Conservation (phyloP, 2,329 filamentous ascomycete genomes). For the Epichloe uncinata region DNA sequence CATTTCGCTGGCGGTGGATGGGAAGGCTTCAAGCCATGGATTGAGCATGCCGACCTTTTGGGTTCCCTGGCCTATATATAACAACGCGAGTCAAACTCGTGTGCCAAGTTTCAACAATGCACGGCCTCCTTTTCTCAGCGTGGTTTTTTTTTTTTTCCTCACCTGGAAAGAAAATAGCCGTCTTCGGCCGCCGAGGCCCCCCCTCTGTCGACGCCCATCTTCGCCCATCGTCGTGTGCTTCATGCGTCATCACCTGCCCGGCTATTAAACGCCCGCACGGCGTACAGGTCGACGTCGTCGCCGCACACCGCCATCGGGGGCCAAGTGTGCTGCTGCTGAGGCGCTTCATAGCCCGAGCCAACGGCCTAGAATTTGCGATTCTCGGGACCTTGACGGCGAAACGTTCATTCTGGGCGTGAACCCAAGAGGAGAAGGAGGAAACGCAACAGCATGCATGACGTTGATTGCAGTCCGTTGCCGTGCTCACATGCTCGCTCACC, state of each 20-base stretch:
- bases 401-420: constrained; percentile 6
- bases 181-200: constrained; percentile 28
- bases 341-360: constrained; percentile 18
- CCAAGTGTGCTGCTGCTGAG: constrained; percentile 17
- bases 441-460: background rate
- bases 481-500: too few relatives aligned
- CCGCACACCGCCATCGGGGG: constrained; percentile 11
- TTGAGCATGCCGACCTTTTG: constrained; percentile 79
- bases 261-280: background rate
- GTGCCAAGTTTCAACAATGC: background rate
- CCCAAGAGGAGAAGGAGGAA: background rate
- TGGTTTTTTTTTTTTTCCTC: background rate
- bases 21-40: constrained; percentile 80
- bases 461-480: background rate
- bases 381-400: background rate
- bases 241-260: constrained; percentile 4
- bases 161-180: constrained; percentile 50
- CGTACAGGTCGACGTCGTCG: background rate
- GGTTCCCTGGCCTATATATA: constrained; percentile 65
- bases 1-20: constrained; percentile 58
- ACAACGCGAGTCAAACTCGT: background rate
- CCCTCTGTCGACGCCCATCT: constrained; percentile 9
- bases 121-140: background rate
- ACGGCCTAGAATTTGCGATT: constrained; percentile 8
- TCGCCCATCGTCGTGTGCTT: background rate